Evolutionary conservation across 495 filamentous ascomycete genomes (phyloP), one percentile per base, ranked within the genome.

Genomic region (Parathielavia hyrcaniae): DNA sequence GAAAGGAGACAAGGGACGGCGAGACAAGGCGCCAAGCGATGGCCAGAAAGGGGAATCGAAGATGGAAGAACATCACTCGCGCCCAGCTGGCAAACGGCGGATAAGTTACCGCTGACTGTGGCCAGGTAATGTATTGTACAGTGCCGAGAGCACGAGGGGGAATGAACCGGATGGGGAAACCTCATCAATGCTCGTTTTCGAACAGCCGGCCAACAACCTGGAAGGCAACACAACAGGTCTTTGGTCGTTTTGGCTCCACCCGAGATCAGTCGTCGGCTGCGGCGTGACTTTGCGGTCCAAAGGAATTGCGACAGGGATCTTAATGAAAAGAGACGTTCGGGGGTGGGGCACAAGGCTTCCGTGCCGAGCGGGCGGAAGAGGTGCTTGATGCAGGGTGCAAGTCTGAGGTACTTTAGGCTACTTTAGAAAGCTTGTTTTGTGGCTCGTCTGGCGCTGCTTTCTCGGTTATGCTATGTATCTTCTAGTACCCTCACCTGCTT

Each of bases 301-400:
- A 50, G 56, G 53, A 57, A n/a, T n/a, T 60, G 57, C 50, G 57
- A 57, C 57, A 57, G 49, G 61, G 61, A 52, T 55, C 40, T 55
- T 20, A 35, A 34, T 54, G 19, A 35, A 6, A 12, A 49, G 30
- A 6, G 34, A 8, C 47, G 53, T 55, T 50, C 58, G 46, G n/a
- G 38, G 30, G 43, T 41, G 50, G 57, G 50, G 50, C 50, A 0
- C 12, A 48, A 34, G n/a, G 49, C 32, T 48, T 41, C 43, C 34
- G 49, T 57, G 54, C 59, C 59, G 44, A 57, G 49, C 12, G 48
- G 7, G 44, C 49, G 50, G 60, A 62, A 62, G 58, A 60, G 58
- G 57, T 50, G 54, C 57, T 19, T 36, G 38, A 11, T 23, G 32
- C 57, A 35, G 34, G 4, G 41, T 4, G 19, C 34, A 35, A 23